Evolutionary conservation across 345 rosid genomes (phyloP).

Genomic region (Turnera subulata): DNA sequence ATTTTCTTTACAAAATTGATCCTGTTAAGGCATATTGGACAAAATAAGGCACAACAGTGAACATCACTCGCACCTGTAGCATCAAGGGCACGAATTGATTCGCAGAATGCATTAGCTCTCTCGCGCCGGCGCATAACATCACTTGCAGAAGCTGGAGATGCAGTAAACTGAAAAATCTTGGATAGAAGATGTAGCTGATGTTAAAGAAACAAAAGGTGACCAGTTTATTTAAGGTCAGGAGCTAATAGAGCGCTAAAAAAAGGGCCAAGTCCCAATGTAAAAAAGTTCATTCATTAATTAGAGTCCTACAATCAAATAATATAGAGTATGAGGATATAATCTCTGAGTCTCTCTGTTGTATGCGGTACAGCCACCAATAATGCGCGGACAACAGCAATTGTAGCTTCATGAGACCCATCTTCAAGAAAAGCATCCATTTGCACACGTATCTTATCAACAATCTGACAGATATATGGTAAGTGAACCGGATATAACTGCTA

Average conservation of each 20-base stretch:
- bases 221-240: slow-evolving; percentile 1
- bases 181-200: slow-evolving; percentile 63
- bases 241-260: not conserved
- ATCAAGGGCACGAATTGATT: slow-evolving; percentile 93
- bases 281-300: not conserved
- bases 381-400: slow-evolving; percentile 83
- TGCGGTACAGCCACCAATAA: slow-evolving; percentile 84
- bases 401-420: slow-evolving; percentile 98
- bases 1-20: no score
- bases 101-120: slow-evolving; percentile 85
- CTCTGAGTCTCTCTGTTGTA: slow-evolving; percentile 84
- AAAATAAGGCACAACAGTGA: not conserved
- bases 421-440: slow-evolving; percentile 99
- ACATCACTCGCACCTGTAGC: slow-evolving; percentile 62
- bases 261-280: slow-evolving; percentile 3
- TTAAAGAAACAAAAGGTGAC: slow-evolving; percentile 36
- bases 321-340: slow-evolving; percentile 56
- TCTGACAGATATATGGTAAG: slow-evolving; percentile 47
- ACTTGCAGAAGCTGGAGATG: slow-evolving; percentile 51
- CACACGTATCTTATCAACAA: slow-evolving; percentile 93
- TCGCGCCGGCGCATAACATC: slow-evolving; percentile 69
- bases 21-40: no score
- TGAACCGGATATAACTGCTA: not conserved
- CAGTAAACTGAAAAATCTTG: slow-evolving; percentile 81
- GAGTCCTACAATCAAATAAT: slow-evolving; percentile 3